phyloP scores from a whole-genome alignment of 192 early-diverging fungal genomes.

The Umbelopsis ramanniana region DNA sequence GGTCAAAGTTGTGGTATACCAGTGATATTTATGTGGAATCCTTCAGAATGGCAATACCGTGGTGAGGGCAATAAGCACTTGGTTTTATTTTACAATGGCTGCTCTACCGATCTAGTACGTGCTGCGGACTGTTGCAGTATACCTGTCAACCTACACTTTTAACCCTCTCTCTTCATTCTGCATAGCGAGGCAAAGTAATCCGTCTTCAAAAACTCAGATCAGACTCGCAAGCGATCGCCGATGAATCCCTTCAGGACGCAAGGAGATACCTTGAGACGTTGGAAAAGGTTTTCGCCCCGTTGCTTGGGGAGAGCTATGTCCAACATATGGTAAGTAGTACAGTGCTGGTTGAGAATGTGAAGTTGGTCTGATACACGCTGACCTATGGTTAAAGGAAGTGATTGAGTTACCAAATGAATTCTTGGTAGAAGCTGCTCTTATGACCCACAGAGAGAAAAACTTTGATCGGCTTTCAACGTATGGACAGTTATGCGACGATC shows the following conservation, averaged over 20 bases:
- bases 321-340: neutral
- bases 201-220: neutral
- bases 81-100: slow-evolving; percentile 58
- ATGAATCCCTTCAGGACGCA: neutral
- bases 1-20: slow-evolving; percentile 35
- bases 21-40: slow-evolving; percentile 6
- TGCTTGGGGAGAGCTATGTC: neutral
- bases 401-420: neutral
- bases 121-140: neutral
- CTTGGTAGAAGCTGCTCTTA: neutral
- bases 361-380: too few species aligned
- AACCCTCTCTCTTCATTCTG: neutral
- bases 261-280: neutral
- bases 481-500: neutral
- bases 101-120: slow-evolving; percentile 26
- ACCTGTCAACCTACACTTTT: neutral
- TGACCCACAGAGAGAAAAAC: neutral
- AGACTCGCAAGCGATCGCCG: neutral
- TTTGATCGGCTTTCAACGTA: neutral
- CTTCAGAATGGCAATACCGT: slow-evolving; percentile 61
- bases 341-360: too few species aligned
- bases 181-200: neutral
- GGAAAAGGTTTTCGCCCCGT: neutral
- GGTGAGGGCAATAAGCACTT: slow-evolving; percentile 72
- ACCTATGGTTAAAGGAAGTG: neutral